Conservation (phyloP, 2,329 filamentous ascomycete genomes). For the Mollisia scopiformis region DNA sequence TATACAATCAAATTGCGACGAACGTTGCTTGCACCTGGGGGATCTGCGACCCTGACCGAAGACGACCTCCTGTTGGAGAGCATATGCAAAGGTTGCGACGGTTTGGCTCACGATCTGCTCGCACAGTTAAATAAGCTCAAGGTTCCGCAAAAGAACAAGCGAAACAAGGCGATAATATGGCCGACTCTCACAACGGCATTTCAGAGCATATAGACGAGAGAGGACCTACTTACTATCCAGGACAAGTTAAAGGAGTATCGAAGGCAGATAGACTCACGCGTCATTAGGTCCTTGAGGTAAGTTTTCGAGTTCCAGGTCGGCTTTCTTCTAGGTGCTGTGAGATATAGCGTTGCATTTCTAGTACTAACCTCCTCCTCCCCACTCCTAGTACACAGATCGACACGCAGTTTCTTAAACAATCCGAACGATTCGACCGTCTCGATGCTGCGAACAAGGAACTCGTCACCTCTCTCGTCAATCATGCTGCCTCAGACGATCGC, state of each 20-base stretch:
- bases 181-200: neutral
- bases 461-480: neutral
- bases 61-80: neutral
- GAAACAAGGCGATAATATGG: neutral
- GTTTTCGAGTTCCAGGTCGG: neutral
- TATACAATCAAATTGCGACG: neutral
- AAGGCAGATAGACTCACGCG: neutral
- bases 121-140: neutral
- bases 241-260: neutral
- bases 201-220: neutral
- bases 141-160: neutral
- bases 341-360: no score
- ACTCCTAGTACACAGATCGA: neutral
- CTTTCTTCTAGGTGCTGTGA: no score
- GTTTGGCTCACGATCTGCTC: neutral
- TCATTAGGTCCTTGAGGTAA: neutral
- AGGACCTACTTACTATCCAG: neutral
- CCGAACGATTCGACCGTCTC: neutral
- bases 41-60: neutral
- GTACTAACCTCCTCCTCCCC: neutral
- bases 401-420: neutral
- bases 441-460: neutral
- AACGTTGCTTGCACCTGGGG: neutral
- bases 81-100: neutral
- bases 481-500: neutral